Evolutionary conservation across 805 yeast genomes (phyloP), one percentile per base, ranked within the genome.

Genomic region (Zygosaccharomyces lentus): DNA sequence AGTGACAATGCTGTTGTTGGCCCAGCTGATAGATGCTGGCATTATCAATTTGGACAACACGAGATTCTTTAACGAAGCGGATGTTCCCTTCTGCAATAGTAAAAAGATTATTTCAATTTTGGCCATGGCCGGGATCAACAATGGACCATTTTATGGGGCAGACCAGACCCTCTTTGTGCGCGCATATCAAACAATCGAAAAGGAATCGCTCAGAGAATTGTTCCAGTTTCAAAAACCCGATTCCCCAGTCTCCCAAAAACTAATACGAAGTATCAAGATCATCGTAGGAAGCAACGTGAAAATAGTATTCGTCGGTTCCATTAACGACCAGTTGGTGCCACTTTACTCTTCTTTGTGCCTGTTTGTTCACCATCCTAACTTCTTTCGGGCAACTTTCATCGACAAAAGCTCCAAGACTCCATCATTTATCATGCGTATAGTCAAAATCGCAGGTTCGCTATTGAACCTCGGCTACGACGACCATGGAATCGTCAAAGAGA

Each of bases 101-200:
- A 68, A 65, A 43, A 75, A 77, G 49, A 63, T 76, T 17, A 74
- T 90, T 10, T 87, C 93, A 0, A 69, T 91, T 15, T 67, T 91
- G 41, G 91, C 91, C 3, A 91, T 91, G 99, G 98, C 98, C 0
- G 98, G 98, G 1, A 80, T 90, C 19, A 87, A 89, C 56, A 80
- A 87, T 61, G 99, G 99, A 0, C 99, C 99, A 2, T 86, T 87
- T 60, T 87, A 81, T 54, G 97, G 97, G 0, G 78, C 80, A n/a
- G 98, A 93, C 61, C 89, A 87, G 62, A 80, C 82, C 8, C 69
- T 89, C 21, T 77, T 90, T 50, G 82, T 91, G 66, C 77, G 89
- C 52, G 96, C 97, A 0, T 89, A 89, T 58, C 83, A 95, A 1
- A 81, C 95, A 0, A 84, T 91, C 49, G 99, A 93, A 61, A 85